A percentile compares a stretch with the other conserved stretches of the same genome.
These are phyloP conservation scores for Boehmeria nivea DNA, from an alignment of 306 rosid species.

Conservation along the genomic window DNA sequence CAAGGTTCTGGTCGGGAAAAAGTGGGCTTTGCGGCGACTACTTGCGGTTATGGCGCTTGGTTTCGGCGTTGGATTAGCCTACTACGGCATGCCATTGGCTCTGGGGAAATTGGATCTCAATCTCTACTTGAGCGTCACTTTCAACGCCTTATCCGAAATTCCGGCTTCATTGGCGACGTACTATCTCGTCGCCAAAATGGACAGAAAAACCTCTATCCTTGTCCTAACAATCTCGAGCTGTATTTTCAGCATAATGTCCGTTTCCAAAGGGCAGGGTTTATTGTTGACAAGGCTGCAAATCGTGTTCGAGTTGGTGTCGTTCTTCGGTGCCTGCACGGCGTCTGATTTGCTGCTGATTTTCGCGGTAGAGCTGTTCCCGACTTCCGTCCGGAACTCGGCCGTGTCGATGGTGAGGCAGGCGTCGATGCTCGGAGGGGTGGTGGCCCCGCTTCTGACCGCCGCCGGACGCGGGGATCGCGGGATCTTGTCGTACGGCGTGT, in stretches of 20 bases:
- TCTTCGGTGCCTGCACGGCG: slow-evolving; percentile 48
- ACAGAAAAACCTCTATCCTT: slow-evolving; percentile 33
- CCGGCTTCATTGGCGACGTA: slow-evolving; percentile 38
- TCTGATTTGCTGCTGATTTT: slow-evolving; percentile 36
- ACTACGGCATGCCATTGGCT: slow-evolving; percentile 62
- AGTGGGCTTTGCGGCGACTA: slow-evolving; percentile 45
- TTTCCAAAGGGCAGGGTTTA: slow-evolving; percentile 15
- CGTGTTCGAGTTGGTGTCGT: slow-evolving; percentile 44
- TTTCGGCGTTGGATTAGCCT: slow-evolving; percentile 49
- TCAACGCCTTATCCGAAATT: slow-evolving; percentile 56
- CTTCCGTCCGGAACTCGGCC: slow-evolving; percentile 63
- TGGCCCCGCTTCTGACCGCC: slow-evolving; percentile 44
- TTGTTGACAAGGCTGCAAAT: slow-evolving; percentile 24
- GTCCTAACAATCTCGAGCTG: slow-evolving; percentile 28
- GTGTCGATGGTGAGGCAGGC: slow-evolving; percentile 60
- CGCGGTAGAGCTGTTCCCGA: slow-evolving; percentile 59
- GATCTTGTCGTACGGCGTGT: slow-evolving; percentile 48
- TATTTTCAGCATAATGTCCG: slow-evolving; percentile 37
- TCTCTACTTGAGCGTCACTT: slow-evolving; percentile 46
- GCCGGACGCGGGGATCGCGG: slow-evolving; percentile 32
- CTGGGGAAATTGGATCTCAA: slow-evolving; percentile 41
- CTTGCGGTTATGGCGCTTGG: slow-evolving; percentile 25
- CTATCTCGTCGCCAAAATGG: slow-evolving; percentile 30
- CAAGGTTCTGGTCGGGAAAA: slow-evolving; percentile 20
- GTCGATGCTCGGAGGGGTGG: slow-evolving; percentile 51